Base-by-base conservation (phyloP, 1,284 basidiomycete species). In the Pascua sp. region DNA sequence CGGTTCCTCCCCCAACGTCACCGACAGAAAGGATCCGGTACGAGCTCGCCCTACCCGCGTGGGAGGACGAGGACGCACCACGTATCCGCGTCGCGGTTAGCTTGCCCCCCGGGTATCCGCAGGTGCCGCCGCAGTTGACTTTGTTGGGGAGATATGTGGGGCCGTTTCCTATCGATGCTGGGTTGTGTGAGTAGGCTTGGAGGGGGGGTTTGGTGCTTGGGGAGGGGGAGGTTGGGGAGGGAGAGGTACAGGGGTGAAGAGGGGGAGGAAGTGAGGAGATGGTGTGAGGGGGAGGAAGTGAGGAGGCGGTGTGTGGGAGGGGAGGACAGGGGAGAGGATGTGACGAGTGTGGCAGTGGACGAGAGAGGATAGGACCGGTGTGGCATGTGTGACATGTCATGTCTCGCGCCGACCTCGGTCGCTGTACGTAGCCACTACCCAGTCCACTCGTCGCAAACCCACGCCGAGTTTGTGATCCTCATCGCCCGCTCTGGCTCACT, bases 121-220 rank as follows among this genome's bases (percentile, higher is more conserved):
- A 81, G 9, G 74, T 80, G 0, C 83, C 89, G 10, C 91, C 91
- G 2, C 89, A 91, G 67, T 80, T 94, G 0, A 90, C 93, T 70
- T 82, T 95, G 0, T 81, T 94, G 24, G 92, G 90, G 5, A 83
- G 85, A 45, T 95, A 94, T 74, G 83, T 95, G 38, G 91, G 91
- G 1, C 80, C 85, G 8, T 93, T 68, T 44, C 42, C 67, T 1
- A 73, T 76, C 16, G 72, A 76, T 52, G 56, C 68, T 1, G 72
- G 67, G 15, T 43, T 77, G 24, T 77, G 75, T 77, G 64, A 71
- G 75, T 69, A n/a, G n/a, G n/a, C n/a, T n/a, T n/a, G n/a, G n/a
- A n/a, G n/a, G n/a, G n/a, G n/a, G n/a, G n/a, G n/a, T n/a, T n/a
- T n/a, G n/a, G n/a, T n/a, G n/a, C n/a, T 5, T 11, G 24, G 24